Base-by-base conservation (phyloP, 148 eudicot species). In the Rhododendron ferrugineum region DNA sequence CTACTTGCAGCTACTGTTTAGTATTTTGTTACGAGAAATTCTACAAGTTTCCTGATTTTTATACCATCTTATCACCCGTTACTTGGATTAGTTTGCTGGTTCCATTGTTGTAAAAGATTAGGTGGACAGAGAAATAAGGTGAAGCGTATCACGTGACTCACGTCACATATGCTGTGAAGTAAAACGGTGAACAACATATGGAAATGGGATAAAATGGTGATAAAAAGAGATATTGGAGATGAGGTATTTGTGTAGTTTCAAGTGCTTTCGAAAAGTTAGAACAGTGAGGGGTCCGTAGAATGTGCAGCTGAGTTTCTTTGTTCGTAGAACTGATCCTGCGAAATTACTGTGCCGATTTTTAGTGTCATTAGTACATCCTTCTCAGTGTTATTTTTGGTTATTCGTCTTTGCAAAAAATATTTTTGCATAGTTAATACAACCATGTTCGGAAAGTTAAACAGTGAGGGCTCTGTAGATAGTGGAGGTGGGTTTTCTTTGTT, bases 1-100 rank as follows among this genome's bases (percentile, higher is more conserved):
- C 82, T 75, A 79, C 56, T 82, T 68, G 77, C 70, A 85, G 90
- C 32, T 58, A 87, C 88, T 85, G 78, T 44, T 13, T 81, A 86
- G 86, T 89, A 11, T 5, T 62, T 87, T 85, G 72, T 20, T 18
- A 1, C 23, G 0, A 64, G 70, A 64, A 64, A 64, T n/a, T 26
- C 13, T 23, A 64, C 8, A 23, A 23, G 11, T 64, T n/a, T 5
- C 30, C 62, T 16, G 22, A 56, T 18, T 56, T 56, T 56, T 16
- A 16, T 56, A 56, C 62, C 23, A 15, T 20, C 14, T 49, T 49
- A 49, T 49, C 14, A 3, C 52, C 62, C 20, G 22, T 5, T 15
- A 16, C 22, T 2, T 16, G 62, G 62, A 56, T 16, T 16, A 49
- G 52, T 11, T 49, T 56, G 62, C 70, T 64, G 70, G 30, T 64